phyloP scores from a whole-genome alignment of 2,329 filamentous ascomycete species.

The Lecanosticta acicola region DNA sequence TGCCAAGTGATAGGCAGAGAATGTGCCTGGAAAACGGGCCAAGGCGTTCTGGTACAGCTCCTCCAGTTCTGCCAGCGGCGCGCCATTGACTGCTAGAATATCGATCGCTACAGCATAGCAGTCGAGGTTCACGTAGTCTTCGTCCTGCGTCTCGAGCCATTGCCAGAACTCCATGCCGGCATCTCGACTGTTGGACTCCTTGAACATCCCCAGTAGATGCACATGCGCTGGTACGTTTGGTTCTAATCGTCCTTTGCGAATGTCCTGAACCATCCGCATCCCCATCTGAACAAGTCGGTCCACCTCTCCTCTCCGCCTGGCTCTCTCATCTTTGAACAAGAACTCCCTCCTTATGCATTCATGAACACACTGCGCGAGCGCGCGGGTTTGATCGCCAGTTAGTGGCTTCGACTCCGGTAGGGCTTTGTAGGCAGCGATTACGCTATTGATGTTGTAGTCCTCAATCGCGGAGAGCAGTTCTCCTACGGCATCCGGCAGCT shows the following conservation, averaged over 20 bases:
- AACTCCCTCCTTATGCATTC: slow-evolving; percentile 9
- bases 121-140: slow-evolving; percentile 37
- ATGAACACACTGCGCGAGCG: slow-evolving; percentile 15
- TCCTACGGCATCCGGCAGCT: no score
- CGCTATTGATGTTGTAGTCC: slow-evolving; percentile 12
- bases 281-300: slow-evolving; percentile 29
- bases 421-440: slow-evolving; percentile 19
- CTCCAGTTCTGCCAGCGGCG: slow-evolving; percentile 40
- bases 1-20: slow-evolving; percentile 44
- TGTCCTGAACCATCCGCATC: slow-evolving; percentile 37
- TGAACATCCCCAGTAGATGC: slow-evolving; percentile 45
- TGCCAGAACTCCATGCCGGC: slow-evolving; percentile 40
- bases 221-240: slow-evolving; percentile 38
- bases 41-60: slow-evolving; percentile 42
- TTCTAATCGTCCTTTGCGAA: slow-evolving; percentile 32
- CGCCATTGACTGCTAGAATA: slow-evolving; percentile 40
- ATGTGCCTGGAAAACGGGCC: slow-evolving; percentile 43
- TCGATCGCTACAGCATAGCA: slow-evolving; percentile 49
- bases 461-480: slow-evolving; percentile 20
- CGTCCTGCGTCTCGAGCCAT: slow-evolving; percentile 42
- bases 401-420: slow-evolving; percentile 15
- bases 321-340: slow-evolving; percentile 6
- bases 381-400: slow-evolving; percentile 9
- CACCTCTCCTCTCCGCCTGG: slow-evolving; percentile 8
- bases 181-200: slow-evolving; percentile 36